Conservation (phyloP, 2,329 filamentous ascomycete species). For the Thelonectria rubi region DNA sequence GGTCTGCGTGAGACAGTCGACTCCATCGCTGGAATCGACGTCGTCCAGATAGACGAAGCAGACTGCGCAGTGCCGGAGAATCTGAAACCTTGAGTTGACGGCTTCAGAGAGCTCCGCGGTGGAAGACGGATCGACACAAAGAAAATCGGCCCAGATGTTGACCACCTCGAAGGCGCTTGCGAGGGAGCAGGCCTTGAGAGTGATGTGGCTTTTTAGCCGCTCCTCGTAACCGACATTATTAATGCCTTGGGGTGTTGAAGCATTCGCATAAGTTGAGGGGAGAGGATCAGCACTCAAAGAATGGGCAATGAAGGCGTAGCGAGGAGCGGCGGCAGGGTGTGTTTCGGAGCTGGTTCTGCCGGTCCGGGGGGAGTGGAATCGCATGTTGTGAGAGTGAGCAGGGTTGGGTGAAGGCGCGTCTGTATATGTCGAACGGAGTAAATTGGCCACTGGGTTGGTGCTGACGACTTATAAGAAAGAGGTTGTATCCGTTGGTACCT, state of each 20-base stretch:
- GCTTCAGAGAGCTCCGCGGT: not conserved
- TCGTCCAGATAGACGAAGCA: not conserved
- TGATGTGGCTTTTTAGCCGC: not conserved
- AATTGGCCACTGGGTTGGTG: no score
- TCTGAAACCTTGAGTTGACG: conserved; percentile 8
- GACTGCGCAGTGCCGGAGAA: not conserved
- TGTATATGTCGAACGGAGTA: no score
- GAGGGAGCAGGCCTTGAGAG: not conserved
- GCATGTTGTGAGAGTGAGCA: not conserved
- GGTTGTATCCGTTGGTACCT: no score
- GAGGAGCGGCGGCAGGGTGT: not conserved
- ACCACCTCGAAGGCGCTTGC: not conserved
- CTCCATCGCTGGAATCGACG: no score
- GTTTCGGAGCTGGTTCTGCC: not conserved
- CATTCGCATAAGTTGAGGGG: no score
- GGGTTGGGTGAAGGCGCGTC: no score
- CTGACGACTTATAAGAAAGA: no score
- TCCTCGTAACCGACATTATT: no score
- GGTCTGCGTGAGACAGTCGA: not conserved
- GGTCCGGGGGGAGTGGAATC: not conserved
- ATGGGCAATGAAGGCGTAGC: not conserved
- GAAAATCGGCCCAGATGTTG: not conserved
- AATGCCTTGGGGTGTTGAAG: not conserved
- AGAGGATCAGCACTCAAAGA: not conserved
- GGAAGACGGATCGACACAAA: not conserved